Evolutionary conservation across 2,329 filamentous ascomycete genomes (phyloP).

Genomic region (Celoporthe dispersa): DNA sequence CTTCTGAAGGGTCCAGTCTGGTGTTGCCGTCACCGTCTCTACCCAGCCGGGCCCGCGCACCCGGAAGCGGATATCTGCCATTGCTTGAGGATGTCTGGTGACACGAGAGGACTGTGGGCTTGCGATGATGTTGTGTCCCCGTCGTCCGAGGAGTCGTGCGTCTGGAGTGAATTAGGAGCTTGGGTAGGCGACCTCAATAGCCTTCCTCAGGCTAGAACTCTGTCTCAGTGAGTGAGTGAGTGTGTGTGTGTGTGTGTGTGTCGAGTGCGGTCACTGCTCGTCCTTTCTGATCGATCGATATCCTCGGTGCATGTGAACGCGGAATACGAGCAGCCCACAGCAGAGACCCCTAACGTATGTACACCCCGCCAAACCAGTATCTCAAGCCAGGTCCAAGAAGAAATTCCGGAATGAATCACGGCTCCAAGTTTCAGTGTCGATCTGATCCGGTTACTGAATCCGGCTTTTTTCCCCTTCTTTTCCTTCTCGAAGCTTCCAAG

Average conservation of each 20-base stretch:
- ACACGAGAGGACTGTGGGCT: background rate
- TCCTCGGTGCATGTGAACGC: background rate
- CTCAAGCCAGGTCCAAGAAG: background rate
- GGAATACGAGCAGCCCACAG: background rate
- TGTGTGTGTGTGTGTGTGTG: background rate
- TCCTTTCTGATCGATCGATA: background rate
- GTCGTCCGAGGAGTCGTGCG: background rate
- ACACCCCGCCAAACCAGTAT: background rate
- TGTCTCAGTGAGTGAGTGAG: background rate
- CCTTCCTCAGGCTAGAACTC: background rate
- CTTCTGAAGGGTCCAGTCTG: constrained; percentile 67
- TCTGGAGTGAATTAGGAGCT: background rate
- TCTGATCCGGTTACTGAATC: background rate
- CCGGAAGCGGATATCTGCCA: constrained; percentile 68
- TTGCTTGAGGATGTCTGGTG: background rate
- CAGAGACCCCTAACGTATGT: background rate
- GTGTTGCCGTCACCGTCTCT: constrained; percentile 69
- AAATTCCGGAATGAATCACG: background rate
- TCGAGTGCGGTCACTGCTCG: background rate
- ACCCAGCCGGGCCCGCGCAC: constrained; percentile 76
- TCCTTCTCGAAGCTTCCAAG: background rate
- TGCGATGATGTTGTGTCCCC: background rate
- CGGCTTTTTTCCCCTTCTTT: no score
- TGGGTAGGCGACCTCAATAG: background rate
- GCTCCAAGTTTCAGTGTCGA: background rate